A percentile compares a stretch with the other conserved stretches of the same genome.
Evolutionary conservation across 2,329 filamentous ascomycete genomes (phyloP).

Genomic region (Phyllosticta citriasiana): DNA sequence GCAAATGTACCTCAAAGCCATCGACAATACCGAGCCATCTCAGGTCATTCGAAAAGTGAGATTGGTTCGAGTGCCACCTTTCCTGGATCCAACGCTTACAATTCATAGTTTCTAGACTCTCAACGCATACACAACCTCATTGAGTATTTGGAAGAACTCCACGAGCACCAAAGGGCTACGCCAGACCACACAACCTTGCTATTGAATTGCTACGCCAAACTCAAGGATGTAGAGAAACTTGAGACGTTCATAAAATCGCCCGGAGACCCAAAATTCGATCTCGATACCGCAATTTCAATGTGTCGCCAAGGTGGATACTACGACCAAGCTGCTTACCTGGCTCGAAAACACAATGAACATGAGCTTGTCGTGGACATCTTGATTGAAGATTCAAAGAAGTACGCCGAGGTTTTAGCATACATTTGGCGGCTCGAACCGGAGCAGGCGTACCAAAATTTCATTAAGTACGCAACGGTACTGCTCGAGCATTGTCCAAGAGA

Average conservation of each 20-base stretch:
- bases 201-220: constrained; percentile 93
- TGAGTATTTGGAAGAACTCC: constrained; percentile 90
- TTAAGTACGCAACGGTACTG: constrained; percentile 90
- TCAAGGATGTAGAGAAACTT: constrained; percentile 93
- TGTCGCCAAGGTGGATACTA: constrained; percentile 95
- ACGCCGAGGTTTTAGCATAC: constrained; percentile 78
- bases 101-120: constrained; percentile 72
- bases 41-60: constrained; percentile 83
- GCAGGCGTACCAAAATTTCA: constrained; percentile 75
- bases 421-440: constrained; percentile 81
- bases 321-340: constrained; percentile 91
- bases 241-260: constrained; percentile 96
- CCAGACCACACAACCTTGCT: constrained; percentile 91
- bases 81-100: background rate
- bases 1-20: constrained; percentile 94
- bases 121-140: constrained; percentile 97
- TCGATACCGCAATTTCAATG: constrained; percentile 96
- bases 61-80: background rate
- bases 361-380: constrained; percentile 91
- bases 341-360: constrained; percentile 86
- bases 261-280: constrained; percentile 87
- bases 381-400: constrained; percentile 89
- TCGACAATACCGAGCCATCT: constrained; percentile 91
- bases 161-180: constrained; percentile 87
- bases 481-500: constrained; percentile 76